These are phyloP conservation scores for Penicillium sp. DNA, from an alignment of 2,329 filamentous ascomycete genomes.

Conservation along the genomic window DNA sequence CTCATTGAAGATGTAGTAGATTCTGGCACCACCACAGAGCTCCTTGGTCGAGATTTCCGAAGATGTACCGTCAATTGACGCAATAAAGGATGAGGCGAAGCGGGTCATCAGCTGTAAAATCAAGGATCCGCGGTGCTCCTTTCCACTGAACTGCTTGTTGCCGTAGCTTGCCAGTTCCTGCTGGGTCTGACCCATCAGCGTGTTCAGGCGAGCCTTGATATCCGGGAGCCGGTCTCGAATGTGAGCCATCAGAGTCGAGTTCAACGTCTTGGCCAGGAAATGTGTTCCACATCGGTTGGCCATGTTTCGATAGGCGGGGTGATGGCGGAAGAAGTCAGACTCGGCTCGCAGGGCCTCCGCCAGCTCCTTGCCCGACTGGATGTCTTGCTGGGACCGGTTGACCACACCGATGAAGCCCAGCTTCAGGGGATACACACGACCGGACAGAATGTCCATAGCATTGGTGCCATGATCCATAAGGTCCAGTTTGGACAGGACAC, in stretches of 20 bases:
- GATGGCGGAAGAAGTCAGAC: constrained; percentile 91
- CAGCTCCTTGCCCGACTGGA: constrained; percentile 92
- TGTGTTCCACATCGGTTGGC: constrained; percentile 88
- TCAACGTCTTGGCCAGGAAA: constrained; percentile 88
- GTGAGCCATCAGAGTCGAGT: constrained; percentile 90
- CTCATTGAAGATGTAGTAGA: constrained; percentile 99
- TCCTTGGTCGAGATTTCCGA: constrained; percentile 99
- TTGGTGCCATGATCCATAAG: constrained; percentile 99
- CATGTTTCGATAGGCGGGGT: constrained; percentile 96
- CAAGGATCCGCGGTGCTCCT: constrained; percentile 90
- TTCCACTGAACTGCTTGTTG: constrained; percentile 94
- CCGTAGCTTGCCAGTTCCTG: constrained; percentile 97
- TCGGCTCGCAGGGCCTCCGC: constrained; percentile 85
- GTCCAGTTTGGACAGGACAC: constrained; percentile 93
- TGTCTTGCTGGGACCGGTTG: constrained; percentile 97
- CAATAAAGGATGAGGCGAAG: constrained; percentile 95
- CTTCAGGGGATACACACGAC: constrained; percentile 92
- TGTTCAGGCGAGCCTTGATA: constrained; percentile 96
- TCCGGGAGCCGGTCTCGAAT: constrained; percentile 94
- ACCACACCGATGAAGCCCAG: constrained; percentile 97
- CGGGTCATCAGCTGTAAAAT: constrained; percentile 97
- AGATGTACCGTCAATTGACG: constrained; percentile 96
- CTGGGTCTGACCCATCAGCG: constrained; percentile 98
- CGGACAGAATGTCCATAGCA: constrained; percentile 93
- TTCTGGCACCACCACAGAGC: constrained; percentile 86